Evolutionary conservation across 2,329 filamentous ascomycete genomes (phyloP), one percentile per base, ranked within the genome.

Genomic region (Blastomyces gilchristii): DNA sequence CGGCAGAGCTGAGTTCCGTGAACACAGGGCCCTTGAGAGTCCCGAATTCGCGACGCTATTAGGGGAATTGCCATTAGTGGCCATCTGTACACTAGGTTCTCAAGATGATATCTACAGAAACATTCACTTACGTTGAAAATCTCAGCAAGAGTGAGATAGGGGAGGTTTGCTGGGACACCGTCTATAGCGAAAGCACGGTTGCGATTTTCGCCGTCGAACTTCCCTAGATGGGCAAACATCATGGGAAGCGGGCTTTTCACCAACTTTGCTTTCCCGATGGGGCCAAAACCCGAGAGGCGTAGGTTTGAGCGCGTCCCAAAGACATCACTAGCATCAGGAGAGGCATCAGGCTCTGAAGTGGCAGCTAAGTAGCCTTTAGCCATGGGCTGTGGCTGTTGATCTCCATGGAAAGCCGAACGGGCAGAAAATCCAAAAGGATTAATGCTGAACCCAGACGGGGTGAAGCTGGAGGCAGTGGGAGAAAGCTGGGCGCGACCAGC

Each of bases 391-490:
- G 41, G 61, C 64, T 54, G 45, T 45, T 59, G 61, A 56, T 31
- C 41, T n/a, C 62, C 62, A 63, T 63, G 64, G 50, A 63, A 43
- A 39, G 66, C 43, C 3, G 66, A 57, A 43, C 45, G 58, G 12
- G 39, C 12, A 60, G 25, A 22, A 52, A 52, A 41, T 22, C 45
- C 58, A 50, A 60, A 50, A 7, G 45, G 58, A 50, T 47, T 53
- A 12, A 47, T 37, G 28, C 57, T 45, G 61, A 68, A 66, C 18
- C 70, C 69, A 60, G 79, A 74, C 6, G 87, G 87, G 18, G 80
- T 82, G 67, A 89, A 89, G 1, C 80, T 71, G 1, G 82, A 83
- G 1, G 86, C 86, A 7, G 82, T 87, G 1, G 87, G 84, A 3
- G 86, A 89, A 28, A 90, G 75, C 66, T 83, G 69, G 22, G 63